These are phyloP conservation scores for Dendrocalamus latiflorus DNA, from an alignment of 202 grass and related monocot species.

Conservation along the genomic window DNA sequence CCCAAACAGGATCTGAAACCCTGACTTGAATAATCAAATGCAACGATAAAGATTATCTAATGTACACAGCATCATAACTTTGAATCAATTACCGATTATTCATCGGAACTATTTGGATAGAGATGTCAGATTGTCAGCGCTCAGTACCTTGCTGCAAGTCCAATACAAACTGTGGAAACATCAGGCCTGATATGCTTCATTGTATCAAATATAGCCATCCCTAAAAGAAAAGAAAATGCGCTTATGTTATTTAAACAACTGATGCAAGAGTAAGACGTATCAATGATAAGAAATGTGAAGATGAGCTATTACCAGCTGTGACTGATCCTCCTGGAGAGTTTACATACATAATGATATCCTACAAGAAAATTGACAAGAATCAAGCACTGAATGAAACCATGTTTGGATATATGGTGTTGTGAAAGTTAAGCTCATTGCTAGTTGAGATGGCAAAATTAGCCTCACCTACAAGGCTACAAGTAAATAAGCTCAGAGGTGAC, in stretches of 20 bases:
- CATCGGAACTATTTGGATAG: background rate
- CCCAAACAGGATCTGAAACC: background rate
- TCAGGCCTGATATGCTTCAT: conserved; percentile 93
- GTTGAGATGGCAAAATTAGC: background rate
- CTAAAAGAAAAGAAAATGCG: conserved; percentile 30
- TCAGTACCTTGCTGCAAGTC: conserved; percentile 79
- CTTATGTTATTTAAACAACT: background rate
- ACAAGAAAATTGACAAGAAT: conserved; percentile 31
- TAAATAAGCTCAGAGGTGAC: background rate
- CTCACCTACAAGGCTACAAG: background rate
- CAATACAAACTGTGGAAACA: too few species aligned
- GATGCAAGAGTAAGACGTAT: background rate
- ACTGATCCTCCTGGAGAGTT: conserved; percentile 96
- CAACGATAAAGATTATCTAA: background rate
- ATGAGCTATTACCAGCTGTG: conserved; percentile 63
- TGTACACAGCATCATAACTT: background rate
- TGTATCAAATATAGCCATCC: conserved; percentile 94
- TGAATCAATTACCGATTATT: background rate
- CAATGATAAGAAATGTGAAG: background rate
- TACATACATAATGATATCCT: conserved; percentile 99
- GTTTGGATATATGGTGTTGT: background rate
- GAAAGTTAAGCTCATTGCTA: background rate
- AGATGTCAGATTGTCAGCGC: background rate
- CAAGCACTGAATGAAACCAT: conserved; percentile 2
- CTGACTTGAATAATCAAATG: background rate